Percentiles rank a stretch among this genome's conserved stretches.
These are phyloP conservation scores for Phytophthora lateralis DNA, from an alignment of 352 stramenopile genomes.

Conservation along the genomic window DNA sequence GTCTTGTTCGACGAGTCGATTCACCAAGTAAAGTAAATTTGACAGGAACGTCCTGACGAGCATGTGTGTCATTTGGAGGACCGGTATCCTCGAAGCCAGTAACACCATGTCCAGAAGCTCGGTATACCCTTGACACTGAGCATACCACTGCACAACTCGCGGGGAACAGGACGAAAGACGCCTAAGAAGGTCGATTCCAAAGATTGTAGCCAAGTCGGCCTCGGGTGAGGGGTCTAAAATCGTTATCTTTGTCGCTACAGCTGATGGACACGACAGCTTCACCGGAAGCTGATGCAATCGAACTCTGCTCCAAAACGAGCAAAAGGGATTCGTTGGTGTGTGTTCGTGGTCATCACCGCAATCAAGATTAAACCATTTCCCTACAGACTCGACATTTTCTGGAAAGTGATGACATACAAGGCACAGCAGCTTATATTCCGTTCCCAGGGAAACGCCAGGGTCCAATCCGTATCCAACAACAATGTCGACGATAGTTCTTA, in stretches of 20 bases:
- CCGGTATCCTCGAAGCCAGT: slow-evolving; percentile 13
- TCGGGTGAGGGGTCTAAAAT: slow-evolving; percentile 17
- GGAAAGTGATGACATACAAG: slow-evolving; percentile 13
- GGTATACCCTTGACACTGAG: slow-evolving; percentile 13
- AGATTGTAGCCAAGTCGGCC: slow-evolving; percentile 5
- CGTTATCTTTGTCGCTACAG: slow-evolving; percentile 3
- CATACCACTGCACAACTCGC: slow-evolving; percentile 11
- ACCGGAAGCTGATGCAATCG: slow-evolving; percentile 9
- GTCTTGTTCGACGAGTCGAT: slow-evolving; percentile 7
- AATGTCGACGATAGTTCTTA: slow-evolving; percentile 10
- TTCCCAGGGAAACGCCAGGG: slow-evolving; percentile 3
- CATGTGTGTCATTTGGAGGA: slow-evolving; percentile 24
- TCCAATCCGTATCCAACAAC: slow-evolving; percentile 6
- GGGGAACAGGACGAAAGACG: slow-evolving; percentile 4
- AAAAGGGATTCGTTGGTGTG: slow-evolving; percentile 8
- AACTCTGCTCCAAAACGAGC: slow-evolving; percentile 18
- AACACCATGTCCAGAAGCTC: slow-evolving; percentile 23
- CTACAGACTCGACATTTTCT: slow-evolving; percentile 9
- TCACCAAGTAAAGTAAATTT: slow-evolving; percentile 23
- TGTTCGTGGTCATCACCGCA: not conserved
- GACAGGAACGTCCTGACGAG: slow-evolving; percentile 19
- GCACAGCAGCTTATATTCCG: slow-evolving; percentile 21
- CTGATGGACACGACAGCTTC: slow-evolving; percentile 3
- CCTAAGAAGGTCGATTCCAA: slow-evolving; percentile 20
- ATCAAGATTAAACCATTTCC: slow-evolving; percentile 3